Percentiles rank a stretch among this genome's conserved stretches.
Evolutionary conservation across 2,329 filamentous ascomycete genomes (phyloP).

Genomic region (Pseudogymnoascus sp.): DNA sequence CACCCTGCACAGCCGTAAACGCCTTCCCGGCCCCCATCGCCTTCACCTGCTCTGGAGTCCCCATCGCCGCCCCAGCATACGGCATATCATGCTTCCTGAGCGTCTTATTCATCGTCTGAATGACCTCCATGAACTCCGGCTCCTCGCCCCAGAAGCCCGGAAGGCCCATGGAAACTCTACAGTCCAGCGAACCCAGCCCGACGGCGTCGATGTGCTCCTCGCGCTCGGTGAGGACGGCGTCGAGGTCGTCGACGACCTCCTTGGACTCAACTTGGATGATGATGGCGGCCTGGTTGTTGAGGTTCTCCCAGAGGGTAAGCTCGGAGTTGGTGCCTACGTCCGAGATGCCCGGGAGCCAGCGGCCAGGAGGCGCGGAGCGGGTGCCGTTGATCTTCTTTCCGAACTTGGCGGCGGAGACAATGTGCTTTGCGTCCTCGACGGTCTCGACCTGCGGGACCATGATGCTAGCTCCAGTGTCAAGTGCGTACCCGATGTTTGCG

Average conservation of each 20-base stretch:
- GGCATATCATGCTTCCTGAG: constrained; percentile 43
- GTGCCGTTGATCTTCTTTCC: constrained; percentile 34
- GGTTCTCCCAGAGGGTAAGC: constrained; percentile 32
- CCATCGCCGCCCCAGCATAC: constrained; percentile 21
- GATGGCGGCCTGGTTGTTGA: constrained; percentile 42
- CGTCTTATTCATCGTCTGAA: constrained; percentile 33
- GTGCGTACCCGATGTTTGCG: constrained; percentile 39
- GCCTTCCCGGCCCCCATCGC: constrained; percentile 20
- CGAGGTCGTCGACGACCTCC: constrained; percentile 41
- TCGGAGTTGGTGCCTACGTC: constrained; percentile 30
- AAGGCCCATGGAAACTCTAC: constrained; percentile 39
- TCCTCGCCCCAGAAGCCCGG: constrained; percentile 32
- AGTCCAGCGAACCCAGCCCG: constrained; percentile 42
- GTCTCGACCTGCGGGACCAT: constrained; percentile 43
- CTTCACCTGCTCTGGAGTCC: constrained; percentile 17
- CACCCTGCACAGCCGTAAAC: constrained; percentile 18
- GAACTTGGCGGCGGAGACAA: constrained; percentile 39
- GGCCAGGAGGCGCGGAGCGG: constrained; percentile 41
- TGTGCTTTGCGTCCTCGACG: constrained; percentile 39
- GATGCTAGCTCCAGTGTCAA: constrained; percentile 44
- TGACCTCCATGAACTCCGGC: constrained; percentile 36
- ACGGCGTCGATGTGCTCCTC: constrained; percentile 40
- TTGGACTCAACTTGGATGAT: constrained; percentile 43
- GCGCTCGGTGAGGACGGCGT: constrained; percentile 40
- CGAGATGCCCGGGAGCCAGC: constrained; percentile 35